phyloP scores from a whole-genome alignment of 2,329 filamentous ascomycete genomes.

The Hypoxylon sp. region DNA sequence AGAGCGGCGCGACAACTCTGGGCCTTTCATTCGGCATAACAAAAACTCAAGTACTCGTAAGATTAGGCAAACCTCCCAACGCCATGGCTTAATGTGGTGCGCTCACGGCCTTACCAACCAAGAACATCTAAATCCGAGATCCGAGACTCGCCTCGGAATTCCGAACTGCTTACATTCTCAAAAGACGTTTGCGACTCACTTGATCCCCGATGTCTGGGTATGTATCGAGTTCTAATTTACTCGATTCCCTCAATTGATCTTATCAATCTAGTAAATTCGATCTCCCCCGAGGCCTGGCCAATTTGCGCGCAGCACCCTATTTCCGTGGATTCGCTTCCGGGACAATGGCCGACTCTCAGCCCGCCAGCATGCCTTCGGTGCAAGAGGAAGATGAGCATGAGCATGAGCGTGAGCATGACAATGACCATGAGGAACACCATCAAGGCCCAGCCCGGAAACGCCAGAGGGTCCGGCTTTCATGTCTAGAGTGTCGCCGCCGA shows the following conservation, averaged over 20 bases:
- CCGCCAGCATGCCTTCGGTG: constrained; percentile 19
- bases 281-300: constrained; percentile 24
- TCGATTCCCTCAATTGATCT: constrained; percentile 38
- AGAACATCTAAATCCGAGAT: constrained; percentile 30
- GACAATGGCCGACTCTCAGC: constrained; percentile 40
- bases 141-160: constrained; percentile 34
- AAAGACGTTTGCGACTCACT: constrained; percentile 16
- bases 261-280: constrained; percentile 46
- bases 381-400: constrained; percentile 40
- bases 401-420: constrained; percentile 42
- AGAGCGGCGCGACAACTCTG: constrained; percentile 25
- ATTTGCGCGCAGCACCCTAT: constrained; percentile 28
- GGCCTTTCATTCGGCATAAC: constrained; percentile 21
- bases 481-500: constrained; percentile 70
- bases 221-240: constrained; percentile 15
- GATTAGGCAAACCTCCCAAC: constrained; percentile 6
- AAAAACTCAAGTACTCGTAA: constrained; percentile 12
- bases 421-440: constrained; percentile 48
- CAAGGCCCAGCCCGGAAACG: constrained; percentile 65
- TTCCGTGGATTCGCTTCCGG: constrained; percentile 28
- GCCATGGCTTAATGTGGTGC: constrained; percentile 20
- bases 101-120: neutral
- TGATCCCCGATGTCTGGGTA: constrained; percentile 35
- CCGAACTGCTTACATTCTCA: constrained; percentile 28
- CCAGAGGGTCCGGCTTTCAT: constrained; percentile 71